Evolutionary conservation across 805 yeast genomes (phyloP).

Genomic region (Candida orba): DNA sequence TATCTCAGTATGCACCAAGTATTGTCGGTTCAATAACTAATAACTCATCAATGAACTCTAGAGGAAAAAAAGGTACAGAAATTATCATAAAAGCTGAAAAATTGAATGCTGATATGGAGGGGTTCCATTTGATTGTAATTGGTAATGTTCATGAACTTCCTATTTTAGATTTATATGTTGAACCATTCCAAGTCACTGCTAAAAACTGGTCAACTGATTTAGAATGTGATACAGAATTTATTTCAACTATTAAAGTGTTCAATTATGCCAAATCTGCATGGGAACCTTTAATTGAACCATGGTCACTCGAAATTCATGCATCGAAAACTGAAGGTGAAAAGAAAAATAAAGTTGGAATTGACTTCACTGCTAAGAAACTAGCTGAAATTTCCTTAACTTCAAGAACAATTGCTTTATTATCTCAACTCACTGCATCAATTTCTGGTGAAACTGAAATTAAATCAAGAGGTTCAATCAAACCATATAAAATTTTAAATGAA

Average conservation of each 20-base stretch:
- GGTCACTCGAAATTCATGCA: constrained; percentile 72
- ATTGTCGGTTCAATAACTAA: constrained; percentile 45
- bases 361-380: constrained; percentile 64
- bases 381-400: constrained; percentile 82
- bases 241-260: constrained; percentile 65
- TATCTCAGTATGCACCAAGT: constrained; percentile 66
- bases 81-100: constrained; percentile 62
- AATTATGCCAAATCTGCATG: constrained; percentile 86
- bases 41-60: constrained; percentile 16
- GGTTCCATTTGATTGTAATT: constrained; percentile 71
- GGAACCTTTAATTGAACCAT: constrained; percentile 91
- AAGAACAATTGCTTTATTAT: constrained; percentile 67
- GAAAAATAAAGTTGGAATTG: constrained; percentile 46
- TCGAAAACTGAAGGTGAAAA: constrained; percentile 38
- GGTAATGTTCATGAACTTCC: constrained; percentile 93
- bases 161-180: constrained; percentile 65
- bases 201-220: constrained; percentile 84
- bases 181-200: constrained; percentile 61
- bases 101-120: constrained; percentile 58
- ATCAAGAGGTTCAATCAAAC: constrained; percentile 73
- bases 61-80: constrained; percentile 22
- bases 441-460: constrained; percentile 46
- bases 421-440: constrained; percentile 57
- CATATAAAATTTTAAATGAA: constrained; percentile 73
- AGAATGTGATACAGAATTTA: constrained; percentile 59